phyloP scores from a whole-genome alignment of 345 rosid genomes.

The Ricinus communis region DNA sequence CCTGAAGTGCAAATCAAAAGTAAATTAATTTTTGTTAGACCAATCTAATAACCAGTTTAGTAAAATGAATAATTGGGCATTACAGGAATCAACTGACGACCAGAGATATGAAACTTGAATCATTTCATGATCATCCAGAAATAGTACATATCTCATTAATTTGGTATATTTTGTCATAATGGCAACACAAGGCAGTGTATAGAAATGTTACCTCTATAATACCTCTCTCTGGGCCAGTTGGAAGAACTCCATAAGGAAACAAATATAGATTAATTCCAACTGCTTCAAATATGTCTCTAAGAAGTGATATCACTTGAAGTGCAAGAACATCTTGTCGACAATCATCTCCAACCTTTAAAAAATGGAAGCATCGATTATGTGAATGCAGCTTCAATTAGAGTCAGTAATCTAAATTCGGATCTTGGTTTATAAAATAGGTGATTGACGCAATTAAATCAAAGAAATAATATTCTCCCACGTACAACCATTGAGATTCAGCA shows the following conservation, averaged over 20 bases:
- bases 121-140: not conserved
- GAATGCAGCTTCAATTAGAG: constrained; percentile 1
- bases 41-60: not conserved
- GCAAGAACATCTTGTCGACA: constrained; percentile 99
- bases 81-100: not conserved
- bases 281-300: constrained; percentile 85
- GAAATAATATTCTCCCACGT: not conserved
- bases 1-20: not conserved
- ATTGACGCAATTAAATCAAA: too few relatives aligned
- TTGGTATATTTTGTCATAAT: not conserved
- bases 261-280: constrained; percentile 83
- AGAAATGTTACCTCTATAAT: constrained; percentile 76
- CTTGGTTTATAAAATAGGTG: not conserved
- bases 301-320: constrained; percentile 94
- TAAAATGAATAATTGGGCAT: not conserved
- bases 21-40: not conserved
- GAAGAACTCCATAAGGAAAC: constrained; percentile 98
- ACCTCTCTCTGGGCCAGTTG: constrained; percentile 95
- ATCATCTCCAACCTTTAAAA: constrained; percentile 93
- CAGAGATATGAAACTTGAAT: not conserved
- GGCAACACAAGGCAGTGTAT: not conserved
- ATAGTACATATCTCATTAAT: not conserved
- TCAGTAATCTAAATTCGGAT: not conserved
- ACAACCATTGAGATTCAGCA: not conserved
- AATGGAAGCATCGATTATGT: constrained; percentile 16